Percentiles rank a stretch among this genome's conserved stretches.
phyloP scores from a whole-genome alignment of 768 basidiomycete genomes.

The Clitopilus hobsonii region DNA sequence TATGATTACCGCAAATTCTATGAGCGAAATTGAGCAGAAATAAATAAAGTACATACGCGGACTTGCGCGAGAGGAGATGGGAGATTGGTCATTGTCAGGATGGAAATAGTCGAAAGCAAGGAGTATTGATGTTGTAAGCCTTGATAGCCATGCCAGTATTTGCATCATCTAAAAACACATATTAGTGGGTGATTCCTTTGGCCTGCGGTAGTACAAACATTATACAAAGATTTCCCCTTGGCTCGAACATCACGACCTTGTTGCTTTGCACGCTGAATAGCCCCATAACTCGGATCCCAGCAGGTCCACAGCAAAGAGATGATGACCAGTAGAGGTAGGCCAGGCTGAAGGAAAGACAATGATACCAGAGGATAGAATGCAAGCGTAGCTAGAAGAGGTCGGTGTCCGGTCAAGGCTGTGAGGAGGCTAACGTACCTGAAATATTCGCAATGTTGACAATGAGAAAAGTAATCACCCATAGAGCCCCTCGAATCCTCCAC shows the following conservation, averaged over 20 bases:
- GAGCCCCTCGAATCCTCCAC: slow-evolving; percentile 66
- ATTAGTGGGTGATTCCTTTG: not conserved
- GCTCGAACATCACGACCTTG: slow-evolving; percentile 73
- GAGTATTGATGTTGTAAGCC: slow-evolving; percentile 46
- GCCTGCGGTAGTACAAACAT: slow-evolving; percentile 27
- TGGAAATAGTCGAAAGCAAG: slow-evolving; percentile 36
- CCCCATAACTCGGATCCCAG: slow-evolving; percentile 83
- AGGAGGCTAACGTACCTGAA: slow-evolving; percentile 34
- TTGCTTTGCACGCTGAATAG: slow-evolving; percentile 50
- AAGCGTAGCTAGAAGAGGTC: slow-evolving; percentile 23
- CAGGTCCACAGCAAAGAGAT: slow-evolving; percentile 72
- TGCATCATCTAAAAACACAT: slow-evolving; percentile 49
- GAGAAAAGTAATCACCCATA: slow-evolving; percentile 55
- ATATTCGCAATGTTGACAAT: slow-evolving; percentile 36
- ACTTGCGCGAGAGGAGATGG: slow-evolving; percentile 25
- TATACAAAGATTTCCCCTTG: slow-evolving; percentile 58
- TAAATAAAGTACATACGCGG: slow-evolving; percentile 37
- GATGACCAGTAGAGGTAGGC: slow-evolving; percentile 45
- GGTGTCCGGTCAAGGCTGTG: not conserved
- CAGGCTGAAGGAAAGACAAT: slow-evolving; percentile 26
- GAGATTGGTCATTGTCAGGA: slow-evolving; percentile 33
- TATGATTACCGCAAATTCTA: slow-evolving; percentile 54
- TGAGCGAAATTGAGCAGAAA: slow-evolving; percentile 35
- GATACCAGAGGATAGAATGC: slow-evolving; percentile 22
- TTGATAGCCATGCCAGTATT: slow-evolving; percentile 50